A percentile compares a stretch with the other conserved stretches of the same genome.
These are phyloP conservation scores for Annulohypoxylon truncatum DNA, from an alignment of 2,329 filamentous ascomycete species.

Conservation along the genomic window DNA sequence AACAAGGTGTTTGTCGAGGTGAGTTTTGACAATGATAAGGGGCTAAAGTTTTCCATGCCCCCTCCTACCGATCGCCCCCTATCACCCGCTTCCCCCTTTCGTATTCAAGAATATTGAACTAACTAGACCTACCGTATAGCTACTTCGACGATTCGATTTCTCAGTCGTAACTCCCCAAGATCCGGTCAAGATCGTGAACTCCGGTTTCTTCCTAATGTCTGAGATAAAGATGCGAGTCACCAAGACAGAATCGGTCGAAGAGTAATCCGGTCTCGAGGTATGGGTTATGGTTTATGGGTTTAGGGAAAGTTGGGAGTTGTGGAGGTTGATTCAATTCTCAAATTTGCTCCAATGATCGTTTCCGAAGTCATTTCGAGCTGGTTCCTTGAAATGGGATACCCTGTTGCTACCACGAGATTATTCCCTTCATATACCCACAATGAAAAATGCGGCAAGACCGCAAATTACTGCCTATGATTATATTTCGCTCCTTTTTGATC, in stretches of 20 bases:
- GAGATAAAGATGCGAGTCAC: constrained; percentile 41
- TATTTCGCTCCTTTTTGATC: not conserved
- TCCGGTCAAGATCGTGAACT: constrained; percentile 36
- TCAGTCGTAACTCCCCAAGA: constrained; percentile 35
- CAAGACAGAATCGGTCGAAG: constrained; percentile 1
- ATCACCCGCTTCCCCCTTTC: not conserved
- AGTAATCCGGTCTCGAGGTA: not conserved
- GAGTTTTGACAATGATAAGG: not conserved
- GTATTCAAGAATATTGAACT: not conserved
- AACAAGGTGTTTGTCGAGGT: constrained; percentile 57
- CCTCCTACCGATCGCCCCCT: no score
- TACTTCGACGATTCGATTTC: constrained; percentile 41
- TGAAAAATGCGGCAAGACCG: not conserved
- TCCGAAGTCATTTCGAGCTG: not conserved
- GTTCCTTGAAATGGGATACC: not conserved
- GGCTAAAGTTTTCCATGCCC: not conserved
- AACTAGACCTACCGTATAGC: constrained; percentile 15
- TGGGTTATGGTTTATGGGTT: not conserved
- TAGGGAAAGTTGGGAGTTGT: not conserved
- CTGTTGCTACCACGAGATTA: not conserved
- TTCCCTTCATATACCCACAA: not conserved
- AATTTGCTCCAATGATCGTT: not conserved
- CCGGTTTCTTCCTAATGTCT: constrained; percentile 40
- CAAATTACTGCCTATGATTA: not conserved
- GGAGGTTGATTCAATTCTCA: not conserved